A percentile compares a stretch with the other conserved stretches of the same genome.
phyloP scores from a whole-genome alignment of 371 early-diverging fungal species.

The Cokeromyces recurvatus region DNA sequence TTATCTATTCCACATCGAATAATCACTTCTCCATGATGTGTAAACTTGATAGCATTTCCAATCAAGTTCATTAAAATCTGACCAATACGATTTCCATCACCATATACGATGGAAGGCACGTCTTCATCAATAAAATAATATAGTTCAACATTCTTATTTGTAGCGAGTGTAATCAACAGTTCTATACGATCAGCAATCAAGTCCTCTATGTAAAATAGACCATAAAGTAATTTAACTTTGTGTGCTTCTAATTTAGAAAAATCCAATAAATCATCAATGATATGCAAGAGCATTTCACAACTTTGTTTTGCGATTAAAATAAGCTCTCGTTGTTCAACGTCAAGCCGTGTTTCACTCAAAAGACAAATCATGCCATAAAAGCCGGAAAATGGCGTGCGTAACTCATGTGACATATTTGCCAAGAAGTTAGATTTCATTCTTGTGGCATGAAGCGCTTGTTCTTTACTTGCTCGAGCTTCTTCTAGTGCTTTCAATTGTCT shows the following conservation, averaged over 20 bases:
- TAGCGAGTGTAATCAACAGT: conserved; percentile 49
- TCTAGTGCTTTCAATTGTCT: conserved; percentile 42
- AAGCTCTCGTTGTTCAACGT: conserved; percentile 53
- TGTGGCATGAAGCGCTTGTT: conserved; percentile 40
- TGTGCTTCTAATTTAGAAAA: conserved; percentile 63
- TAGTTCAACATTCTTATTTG: conserved; percentile 45
- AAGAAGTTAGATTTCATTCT: conserved; percentile 48
- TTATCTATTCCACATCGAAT: conserved; percentile 36
- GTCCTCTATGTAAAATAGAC: conserved; percentile 47
- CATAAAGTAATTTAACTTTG: conserved; percentile 49
- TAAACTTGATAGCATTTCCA: conserved; percentile 50
- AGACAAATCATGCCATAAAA: conserved; percentile 58
- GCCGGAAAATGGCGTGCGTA: conserved; percentile 55
- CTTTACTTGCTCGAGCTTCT: conserved; percentile 40
- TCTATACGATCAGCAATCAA: conserved; percentile 52
- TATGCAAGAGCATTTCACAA: conserved; percentile 54
- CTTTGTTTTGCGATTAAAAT: conserved; percentile 55
- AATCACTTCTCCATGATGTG: conserved; percentile 49
- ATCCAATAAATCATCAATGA: conserved; percentile 62
- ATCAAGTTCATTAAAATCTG: conserved; percentile 39
- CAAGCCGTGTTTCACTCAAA: conserved; percentile 45
- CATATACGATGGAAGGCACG: conserved; percentile 33
- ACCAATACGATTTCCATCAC: conserved; percentile 44
- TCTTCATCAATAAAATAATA: conserved; percentile 34
- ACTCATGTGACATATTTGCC: conserved; percentile 57